Evolutionary conservation across 225 moss, liverwort and hornwort genomes (phyloP).

Genomic region (Straminergon stramineum): DNA sequence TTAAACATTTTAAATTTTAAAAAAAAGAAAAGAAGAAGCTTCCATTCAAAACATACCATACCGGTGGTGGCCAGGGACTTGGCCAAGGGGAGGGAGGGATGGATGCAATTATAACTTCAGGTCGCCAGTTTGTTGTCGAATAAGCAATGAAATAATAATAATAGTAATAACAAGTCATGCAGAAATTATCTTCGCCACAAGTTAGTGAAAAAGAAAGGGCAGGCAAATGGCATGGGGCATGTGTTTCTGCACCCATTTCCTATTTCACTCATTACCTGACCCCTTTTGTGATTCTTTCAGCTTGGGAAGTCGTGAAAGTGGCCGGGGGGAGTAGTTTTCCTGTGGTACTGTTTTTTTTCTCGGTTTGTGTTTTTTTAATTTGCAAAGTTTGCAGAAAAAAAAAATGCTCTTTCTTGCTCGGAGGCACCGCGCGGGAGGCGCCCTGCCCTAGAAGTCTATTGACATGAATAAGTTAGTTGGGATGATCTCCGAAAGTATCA

Average conservation of each 20-base stretch:
- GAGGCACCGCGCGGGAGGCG: too few species aligned
- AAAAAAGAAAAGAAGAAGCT: neutral
- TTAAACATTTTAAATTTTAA: too few species aligned
- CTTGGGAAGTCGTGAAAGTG: neutral
- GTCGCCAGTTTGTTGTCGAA: neutral
- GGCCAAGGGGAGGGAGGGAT: too few species aligned
- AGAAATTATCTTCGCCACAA: neutral
- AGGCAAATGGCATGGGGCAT: too few species aligned
- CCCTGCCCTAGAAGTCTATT: too few species aligned
- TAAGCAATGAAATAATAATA: neutral
- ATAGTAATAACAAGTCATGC: neutral
- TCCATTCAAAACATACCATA: neutral
- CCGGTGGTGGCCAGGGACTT: neutral
- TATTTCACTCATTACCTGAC: neutral
- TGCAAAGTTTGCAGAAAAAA: too few species aligned
- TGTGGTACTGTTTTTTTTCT: too few species aligned
- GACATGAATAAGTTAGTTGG: too few species aligned
- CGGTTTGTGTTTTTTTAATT: too few species aligned
- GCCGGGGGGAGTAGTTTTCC: neutral
- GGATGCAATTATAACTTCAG: neutral
- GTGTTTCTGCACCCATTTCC: neutral
- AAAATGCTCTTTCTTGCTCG: too few species aligned
- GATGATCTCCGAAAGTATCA: too few species aligned
- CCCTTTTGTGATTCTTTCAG: neutral
- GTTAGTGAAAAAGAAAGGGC: neutral